A percentile compares a stretch with the other conserved stretches of the same genome.
Conservation (phyloP, 2,329 filamentous ascomycete genomes). For the Thermochaetoides dissita region DNA sequence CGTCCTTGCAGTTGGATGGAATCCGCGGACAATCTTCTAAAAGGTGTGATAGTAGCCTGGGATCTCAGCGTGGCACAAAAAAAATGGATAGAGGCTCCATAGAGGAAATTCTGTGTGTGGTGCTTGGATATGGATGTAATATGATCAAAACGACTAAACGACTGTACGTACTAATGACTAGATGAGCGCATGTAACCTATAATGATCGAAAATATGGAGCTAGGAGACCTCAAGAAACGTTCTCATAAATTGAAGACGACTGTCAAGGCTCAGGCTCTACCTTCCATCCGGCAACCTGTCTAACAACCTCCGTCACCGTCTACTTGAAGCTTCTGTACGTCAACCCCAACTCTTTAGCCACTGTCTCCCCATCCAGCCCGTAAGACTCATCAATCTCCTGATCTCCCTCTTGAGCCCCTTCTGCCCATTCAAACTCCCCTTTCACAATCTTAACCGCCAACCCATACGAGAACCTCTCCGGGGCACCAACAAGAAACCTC, state of each 20-base stretch:
- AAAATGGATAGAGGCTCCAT: not conserved
- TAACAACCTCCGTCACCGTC: constrained; percentile 24
- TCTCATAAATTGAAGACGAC: too few relatives aligned
- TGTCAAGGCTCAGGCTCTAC: not conserved
- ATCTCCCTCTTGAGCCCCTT: constrained; percentile 15
- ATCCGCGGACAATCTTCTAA: constrained; percentile 17
- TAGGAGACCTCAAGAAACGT: too few relatives aligned
- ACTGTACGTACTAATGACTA: too few relatives aligned
- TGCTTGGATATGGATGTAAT: too few relatives aligned
- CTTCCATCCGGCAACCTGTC: constrained; percentile 16
- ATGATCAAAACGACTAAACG: too few relatives aligned
- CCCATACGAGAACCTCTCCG: constrained; percentile 32
- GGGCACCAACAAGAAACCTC: constrained; percentile 26
- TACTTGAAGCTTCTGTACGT: constrained; percentile 23
- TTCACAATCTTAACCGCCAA: constrained; percentile 29
- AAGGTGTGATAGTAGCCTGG: not conserved
- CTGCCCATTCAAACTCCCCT: constrained; percentile 25
- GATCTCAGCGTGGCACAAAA: not conserved
- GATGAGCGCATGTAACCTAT: too few relatives aligned
- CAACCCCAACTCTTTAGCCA: constrained; percentile 25
- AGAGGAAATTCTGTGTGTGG: too few relatives aligned
- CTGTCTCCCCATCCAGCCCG: constrained; percentile 28
- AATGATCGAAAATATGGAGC: too few relatives aligned
- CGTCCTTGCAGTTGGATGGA: constrained; percentile 25
- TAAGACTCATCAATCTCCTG: constrained; percentile 24